phyloP scores from a whole-genome alignment of 1,139 yeast genomes.

The Zygosaccharomyces pseudobailii region DNA sequence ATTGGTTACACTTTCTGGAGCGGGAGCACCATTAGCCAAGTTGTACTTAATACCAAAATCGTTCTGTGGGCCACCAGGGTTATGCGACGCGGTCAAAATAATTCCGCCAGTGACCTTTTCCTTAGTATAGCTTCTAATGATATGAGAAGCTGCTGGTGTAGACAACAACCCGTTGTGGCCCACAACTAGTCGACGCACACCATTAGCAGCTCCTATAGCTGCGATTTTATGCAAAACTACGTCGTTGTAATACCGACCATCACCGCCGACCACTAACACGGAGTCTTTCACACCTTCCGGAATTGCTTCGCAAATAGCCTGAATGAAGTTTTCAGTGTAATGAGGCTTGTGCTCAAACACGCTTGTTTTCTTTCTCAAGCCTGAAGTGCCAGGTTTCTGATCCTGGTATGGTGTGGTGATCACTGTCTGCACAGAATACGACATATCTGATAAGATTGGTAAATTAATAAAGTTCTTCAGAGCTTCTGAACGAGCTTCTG shows the following conservation, averaged over 20 bases:
- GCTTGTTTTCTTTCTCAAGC: constrained; percentile 83
- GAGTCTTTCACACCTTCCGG: constrained; percentile 85
- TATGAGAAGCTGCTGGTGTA: constrained; percentile 94
- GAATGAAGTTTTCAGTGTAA: constrained; percentile 92
- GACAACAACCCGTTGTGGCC: constrained; percentile 87
- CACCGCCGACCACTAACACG: constrained; percentile 90
- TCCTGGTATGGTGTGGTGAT: constrained; percentile 75
- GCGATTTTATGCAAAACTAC: constrained; percentile 77
- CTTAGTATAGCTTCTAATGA: constrained; percentile 61
- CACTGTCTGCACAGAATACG: constrained; percentile 20
- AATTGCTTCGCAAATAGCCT: constrained; percentile 75
- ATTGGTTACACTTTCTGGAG: constrained; percentile 94
- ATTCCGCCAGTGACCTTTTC: constrained; percentile 83
- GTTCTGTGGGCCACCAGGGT: constrained; percentile 95
- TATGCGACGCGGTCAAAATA: constrained; percentile 93
- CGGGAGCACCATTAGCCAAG: constrained; percentile 95
- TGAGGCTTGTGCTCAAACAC: constrained; percentile 69
- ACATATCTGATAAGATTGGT: constrained; percentile 14
- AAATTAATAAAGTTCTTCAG: neutral
- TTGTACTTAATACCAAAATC: constrained; percentile 97
- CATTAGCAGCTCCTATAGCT: constrained; percentile 84
- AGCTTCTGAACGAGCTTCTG: neutral
- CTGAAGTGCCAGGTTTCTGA: constrained; percentile 98
- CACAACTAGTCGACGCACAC: constrained; percentile 74
- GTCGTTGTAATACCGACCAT: constrained; percentile 89